phyloP scores from a whole-genome alignment of 2,329 filamentous ascomycete species.

The Aspergillus puulaauensis region DNA sequence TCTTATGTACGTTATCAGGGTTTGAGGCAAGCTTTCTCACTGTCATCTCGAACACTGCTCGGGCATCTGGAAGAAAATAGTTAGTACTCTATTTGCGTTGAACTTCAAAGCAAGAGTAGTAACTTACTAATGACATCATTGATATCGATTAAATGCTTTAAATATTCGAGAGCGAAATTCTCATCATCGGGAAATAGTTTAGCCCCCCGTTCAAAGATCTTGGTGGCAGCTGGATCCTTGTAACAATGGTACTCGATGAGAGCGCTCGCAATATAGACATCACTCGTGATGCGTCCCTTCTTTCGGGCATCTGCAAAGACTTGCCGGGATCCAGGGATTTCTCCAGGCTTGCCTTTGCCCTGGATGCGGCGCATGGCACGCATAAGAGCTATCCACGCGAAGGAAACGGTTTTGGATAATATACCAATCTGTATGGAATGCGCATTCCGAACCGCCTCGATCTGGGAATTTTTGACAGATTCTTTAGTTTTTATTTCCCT shows the following conservation, averaged over 20 bases:
- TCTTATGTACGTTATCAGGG: slow-evolving; percentile 69
- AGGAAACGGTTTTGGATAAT: slow-evolving; percentile 82
- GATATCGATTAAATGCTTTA: slow-evolving; percentile 89
- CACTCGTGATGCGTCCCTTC: slow-evolving; percentile 83
- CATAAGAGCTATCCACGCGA: slow-evolving; percentile 92
- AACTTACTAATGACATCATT: slow-evolving; percentile 89
- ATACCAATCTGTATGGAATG: slow-evolving; percentile 71
- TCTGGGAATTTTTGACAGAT: slow-evolving; percentile 53
- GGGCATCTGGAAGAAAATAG: slow-evolving; percentile 65
- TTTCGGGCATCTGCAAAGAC: slow-evolving; percentile 88
- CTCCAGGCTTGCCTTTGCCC: slow-evolving; percentile 73
- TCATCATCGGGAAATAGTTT: slow-evolving; percentile 94
- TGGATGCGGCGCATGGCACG: slow-evolving; percentile 92
- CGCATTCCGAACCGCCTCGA: slow-evolving; percentile 61
- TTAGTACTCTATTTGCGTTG: slow-evolving; percentile 13
- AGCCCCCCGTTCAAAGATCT: slow-evolving; percentile 92
- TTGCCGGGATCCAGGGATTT: slow-evolving; percentile 71
- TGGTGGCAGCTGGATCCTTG: slow-evolving; percentile 85
- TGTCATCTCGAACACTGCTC: slow-evolving; percentile 93
- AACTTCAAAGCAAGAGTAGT: not conserved
- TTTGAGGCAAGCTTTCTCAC: slow-evolving; percentile 79
- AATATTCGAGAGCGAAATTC: slow-evolving; percentile 88
- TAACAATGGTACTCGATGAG: slow-evolving; percentile 95
- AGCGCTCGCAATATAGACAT: slow-evolving; percentile 91
- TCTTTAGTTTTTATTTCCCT: slow-evolving; percentile 51